A percentile compares a stretch with the other conserved stretches of the same genome.
Conservation (phyloP, 2,329 filamentous ascomycete genomes). For the Cryphonectria japonica region DNA sequence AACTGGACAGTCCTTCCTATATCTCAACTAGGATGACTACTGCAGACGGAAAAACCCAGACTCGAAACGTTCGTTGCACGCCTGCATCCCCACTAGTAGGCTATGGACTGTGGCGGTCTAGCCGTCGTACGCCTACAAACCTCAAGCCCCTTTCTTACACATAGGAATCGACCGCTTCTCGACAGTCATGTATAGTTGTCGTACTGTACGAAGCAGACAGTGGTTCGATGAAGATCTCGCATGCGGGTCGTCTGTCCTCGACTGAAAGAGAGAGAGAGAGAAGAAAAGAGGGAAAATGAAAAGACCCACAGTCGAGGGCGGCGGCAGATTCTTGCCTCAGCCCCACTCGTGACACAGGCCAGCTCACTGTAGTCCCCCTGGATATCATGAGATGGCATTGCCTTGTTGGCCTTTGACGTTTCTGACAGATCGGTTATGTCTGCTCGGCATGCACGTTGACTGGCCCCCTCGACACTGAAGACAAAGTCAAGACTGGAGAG, state of each 20-base stretch:
- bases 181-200: neutral
- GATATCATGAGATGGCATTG: neutral
- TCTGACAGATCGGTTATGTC: neutral
- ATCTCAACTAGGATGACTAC: neutral
- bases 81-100: neutral
- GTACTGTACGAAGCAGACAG: neutral
- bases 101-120: neutral
- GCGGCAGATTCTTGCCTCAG: neutral
- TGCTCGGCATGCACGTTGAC: neutral
- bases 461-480: neutral
- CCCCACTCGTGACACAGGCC: conserved; percentile 3
- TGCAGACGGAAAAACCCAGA: neutral
- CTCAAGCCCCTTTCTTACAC: neutral
- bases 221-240: conserved; percentile 2
- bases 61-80: neutral
- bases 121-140: neutral
- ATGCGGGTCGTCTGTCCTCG: conserved; percentile 4
- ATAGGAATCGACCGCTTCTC: neutral
- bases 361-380: neutral
- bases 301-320: conserved; percentile 1
- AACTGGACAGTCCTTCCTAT: neutral
- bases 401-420: conserved; percentile 7
- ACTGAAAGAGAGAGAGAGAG: neutral
- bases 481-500: neutral
- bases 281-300: neutral